A percentile compares a stretch with the other conserved stretches of the same genome.
These are phyloP conservation scores for Carnegiea gigantea DNA, from an alignment of 179 eudicot genomes.

Conservation along the genomic window DNA sequence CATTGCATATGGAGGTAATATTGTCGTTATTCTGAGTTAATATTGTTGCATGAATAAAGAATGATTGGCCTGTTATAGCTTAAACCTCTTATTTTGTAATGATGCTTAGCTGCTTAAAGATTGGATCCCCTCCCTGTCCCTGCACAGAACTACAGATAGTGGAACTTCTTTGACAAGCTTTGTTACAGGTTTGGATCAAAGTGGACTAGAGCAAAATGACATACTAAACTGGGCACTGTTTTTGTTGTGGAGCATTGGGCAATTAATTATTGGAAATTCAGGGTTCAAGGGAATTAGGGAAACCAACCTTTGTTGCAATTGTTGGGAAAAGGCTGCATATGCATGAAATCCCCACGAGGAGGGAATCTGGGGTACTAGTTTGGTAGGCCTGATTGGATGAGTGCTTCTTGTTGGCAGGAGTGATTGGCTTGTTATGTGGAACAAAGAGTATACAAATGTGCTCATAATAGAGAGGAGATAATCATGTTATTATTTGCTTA, in stretches of 20 bases:
- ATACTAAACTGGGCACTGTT: not conserved
- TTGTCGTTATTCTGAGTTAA: not conserved
- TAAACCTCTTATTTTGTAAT: not conserved
- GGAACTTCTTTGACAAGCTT: not conserved
- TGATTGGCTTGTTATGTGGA: not conserved
- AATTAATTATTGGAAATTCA: not conserved
- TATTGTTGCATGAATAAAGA: not conserved
- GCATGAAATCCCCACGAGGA: not conserved
- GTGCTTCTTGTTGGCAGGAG: not conserved
- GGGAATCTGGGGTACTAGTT: not conserved
- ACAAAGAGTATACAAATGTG: too few species aligned
- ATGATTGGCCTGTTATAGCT: not conserved
- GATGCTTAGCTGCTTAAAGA: not conserved
- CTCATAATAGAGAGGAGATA: too few species aligned
- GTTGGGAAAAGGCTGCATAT: not conserved
- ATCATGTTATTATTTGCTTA: too few species aligned
- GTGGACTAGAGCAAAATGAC: not conserved
- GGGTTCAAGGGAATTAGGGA: not conserved
- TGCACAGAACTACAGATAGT: not conserved
- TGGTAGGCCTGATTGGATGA: not conserved
- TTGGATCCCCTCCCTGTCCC: not conserved
- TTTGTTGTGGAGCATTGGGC: not conserved
- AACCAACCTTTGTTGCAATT: not conserved
- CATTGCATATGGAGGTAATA: slow-evolving; percentile 90
- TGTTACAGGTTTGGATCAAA: not conserved